These are phyloP conservation scores for Daedalea quercina DNA, from an alignment of 768 basidiomycete genomes.

Conservation along the genomic window DNA sequence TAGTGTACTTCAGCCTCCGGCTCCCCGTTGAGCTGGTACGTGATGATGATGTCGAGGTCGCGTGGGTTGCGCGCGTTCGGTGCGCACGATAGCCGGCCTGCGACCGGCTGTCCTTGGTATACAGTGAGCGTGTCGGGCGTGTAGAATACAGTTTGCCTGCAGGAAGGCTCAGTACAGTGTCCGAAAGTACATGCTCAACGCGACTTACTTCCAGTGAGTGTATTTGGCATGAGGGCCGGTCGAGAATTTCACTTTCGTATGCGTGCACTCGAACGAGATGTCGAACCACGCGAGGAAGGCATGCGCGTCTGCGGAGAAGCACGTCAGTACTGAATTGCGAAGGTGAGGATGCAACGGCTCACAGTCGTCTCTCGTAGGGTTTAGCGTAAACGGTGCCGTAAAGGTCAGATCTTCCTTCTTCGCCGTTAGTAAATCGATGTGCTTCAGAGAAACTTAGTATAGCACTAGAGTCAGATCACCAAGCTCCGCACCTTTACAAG, in stretches of 20 bases:
- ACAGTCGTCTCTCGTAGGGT: slow-evolving; percentile 90
- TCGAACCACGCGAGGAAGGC: slow-evolving; percentile 99
- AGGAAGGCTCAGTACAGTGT: background rate
- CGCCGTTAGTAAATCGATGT: slow-evolving; percentile 85
- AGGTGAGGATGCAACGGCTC: slow-evolving; percentile 17
- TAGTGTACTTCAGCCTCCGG: slow-evolving; percentile 45
- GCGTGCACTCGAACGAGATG: slow-evolving; percentile 89
- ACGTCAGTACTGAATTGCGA: background rate
- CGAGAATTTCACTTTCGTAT: slow-evolving; percentile 93
- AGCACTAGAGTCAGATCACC: background rate
- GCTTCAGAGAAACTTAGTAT: slow-evolving; percentile 38
- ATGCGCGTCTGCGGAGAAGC: slow-evolving; percentile 63
- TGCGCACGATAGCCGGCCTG: slow-evolving; percentile 66
- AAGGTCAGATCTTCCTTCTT: slow-evolving; percentile 96
- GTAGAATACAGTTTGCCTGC: slow-evolving; percentile 96
- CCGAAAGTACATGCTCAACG: background rate
- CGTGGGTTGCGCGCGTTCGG: slow-evolving; percentile 93
- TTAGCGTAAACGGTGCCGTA: slow-evolving; percentile 69
- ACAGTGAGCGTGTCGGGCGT: slow-evolving; percentile 74
- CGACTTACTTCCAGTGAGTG: slow-evolving; percentile 90
- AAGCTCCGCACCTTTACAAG: slow-evolving; percentile 62
- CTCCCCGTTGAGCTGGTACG: slow-evolving; percentile 40
- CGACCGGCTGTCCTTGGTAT: slow-evolving; percentile 63
- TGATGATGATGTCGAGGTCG: slow-evolving; percentile 85
- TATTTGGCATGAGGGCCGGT: slow-evolving; percentile 97